Base-by-base conservation (phyloP, 2,329 filamentous ascomycete species). In the Albifimbria verrucaria region DNA sequence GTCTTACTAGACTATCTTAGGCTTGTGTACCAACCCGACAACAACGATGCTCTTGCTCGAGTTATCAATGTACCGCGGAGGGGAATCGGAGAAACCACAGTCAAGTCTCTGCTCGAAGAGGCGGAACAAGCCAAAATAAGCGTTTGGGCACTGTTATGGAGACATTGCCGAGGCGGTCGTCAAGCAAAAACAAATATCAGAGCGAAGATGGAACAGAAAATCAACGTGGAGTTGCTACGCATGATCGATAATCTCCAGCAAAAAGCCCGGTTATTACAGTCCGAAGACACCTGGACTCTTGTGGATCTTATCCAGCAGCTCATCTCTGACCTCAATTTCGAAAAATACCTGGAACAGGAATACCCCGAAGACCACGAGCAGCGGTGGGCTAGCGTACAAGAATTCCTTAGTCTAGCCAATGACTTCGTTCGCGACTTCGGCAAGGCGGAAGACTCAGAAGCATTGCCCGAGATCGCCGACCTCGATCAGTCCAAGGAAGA, bases 331-430 rank as follows among this genome's bases (percentile, higher is more conserved):
- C 79, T 95, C 7, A 77, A 82, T 11, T 90, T 93, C 57, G 79
- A 90, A 62, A 80, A 83, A n/a, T 90, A 89, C 62, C 74, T 97
- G 6, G 80, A 87, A 59, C 80, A 82, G 11, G 82, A 85, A 21
- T 88, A 93, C 59, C 77, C 81, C 1, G 86, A 94, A 18, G 87
- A 93, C 55, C 81, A 88, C 58, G 90, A 94, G 59, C 79, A 85
- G 52, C 80, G 92, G 55, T 94, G 92, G 90, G 87, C 86, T 26
- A 97, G 96, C 61, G 86, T 97, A 0, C 85, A 94, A 63, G 93
- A 97, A 68, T 83, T 97, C n/a, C 75, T 95, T 52, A 82, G 77
- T 17, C 85, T 96, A 65, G 91, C 90, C 1, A 80, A 79, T 4
- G 92, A 97, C 55, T 87, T 92, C 65, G 75, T 71, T 68, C 72